These are phyloP conservation scores for Tillandsia leiboldiana DNA, from an alignment of 176 grass and related monocot species.

Conservation along the genomic window DNA sequence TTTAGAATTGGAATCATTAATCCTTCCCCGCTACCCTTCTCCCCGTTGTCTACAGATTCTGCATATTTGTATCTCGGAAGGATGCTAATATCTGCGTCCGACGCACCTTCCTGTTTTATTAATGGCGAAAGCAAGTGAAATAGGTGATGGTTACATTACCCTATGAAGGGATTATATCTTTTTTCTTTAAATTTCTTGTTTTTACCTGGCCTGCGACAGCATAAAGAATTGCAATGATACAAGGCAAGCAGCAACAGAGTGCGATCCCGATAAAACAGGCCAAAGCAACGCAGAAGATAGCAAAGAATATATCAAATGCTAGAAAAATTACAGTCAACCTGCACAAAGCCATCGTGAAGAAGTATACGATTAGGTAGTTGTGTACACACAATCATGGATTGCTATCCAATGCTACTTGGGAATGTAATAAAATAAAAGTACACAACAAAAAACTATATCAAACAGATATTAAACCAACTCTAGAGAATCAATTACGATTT, in stretches of 20 bases:
- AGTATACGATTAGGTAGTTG: neutral
- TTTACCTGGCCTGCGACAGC: constrained; percentile 80
- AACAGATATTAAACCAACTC: constrained; percentile 4
- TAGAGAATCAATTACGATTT: no score
- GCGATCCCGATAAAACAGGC: constrained; percentile 91
- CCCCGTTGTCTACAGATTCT: neutral
- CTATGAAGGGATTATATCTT: constrained; percentile 2
- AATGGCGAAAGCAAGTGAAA: neutral
- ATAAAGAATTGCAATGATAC: constrained; percentile 89
- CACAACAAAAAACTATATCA: neutral
- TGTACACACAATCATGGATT: neutral
- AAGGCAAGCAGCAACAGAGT: constrained; percentile 93
- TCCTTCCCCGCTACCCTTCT: constrained; percentile 18
- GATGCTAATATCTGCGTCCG: constrained; percentile 75
- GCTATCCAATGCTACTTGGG: no score
- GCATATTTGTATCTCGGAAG: constrained; percentile 72
- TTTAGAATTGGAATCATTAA: constrained; percentile 18
- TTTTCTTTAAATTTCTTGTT: neutral
- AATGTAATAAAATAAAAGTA: no score
- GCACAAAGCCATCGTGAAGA: constrained; percentile 1
- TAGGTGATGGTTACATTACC: neutral
- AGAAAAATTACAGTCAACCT: constrained; percentile 85
- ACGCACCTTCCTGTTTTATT: constrained; percentile 73
- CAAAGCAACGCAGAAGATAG: constrained; percentile 80
- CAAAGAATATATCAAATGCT: constrained; percentile 91